Conservation (phyloP, 2,329 filamentous ascomycete genomes). For the Fusarium liriodendri region DNA sequence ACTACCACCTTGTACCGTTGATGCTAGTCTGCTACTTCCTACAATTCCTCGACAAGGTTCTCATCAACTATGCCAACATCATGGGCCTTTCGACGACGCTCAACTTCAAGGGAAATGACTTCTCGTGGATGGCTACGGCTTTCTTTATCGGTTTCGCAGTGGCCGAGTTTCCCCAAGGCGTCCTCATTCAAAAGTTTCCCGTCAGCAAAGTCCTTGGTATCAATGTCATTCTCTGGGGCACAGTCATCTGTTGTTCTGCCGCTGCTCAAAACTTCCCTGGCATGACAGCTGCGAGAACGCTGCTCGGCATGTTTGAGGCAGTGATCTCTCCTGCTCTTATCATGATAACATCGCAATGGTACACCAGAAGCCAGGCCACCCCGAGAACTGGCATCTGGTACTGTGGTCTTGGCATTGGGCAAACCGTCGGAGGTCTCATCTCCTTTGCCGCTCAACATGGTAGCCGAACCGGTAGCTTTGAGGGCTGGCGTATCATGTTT, state of each 20-base stretch:
- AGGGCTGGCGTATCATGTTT: constrained; percentile 65
- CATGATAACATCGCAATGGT: constrained; percentile 58
- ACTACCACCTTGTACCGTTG: constrained; percentile 41
- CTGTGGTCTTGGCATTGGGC: constrained; percentile 42
- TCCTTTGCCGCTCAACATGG: constrained; percentile 66
- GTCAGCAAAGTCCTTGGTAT: constrained; percentile 49
- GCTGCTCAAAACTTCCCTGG: constrained; percentile 54
- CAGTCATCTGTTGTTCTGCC: constrained; percentile 41
- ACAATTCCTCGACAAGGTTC: constrained; percentile 44
- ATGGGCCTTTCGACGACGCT: constrained; percentile 45
- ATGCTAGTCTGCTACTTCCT: constrained; percentile 44
- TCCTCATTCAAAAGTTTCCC: constrained; percentile 49
- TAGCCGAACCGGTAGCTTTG: constrained; percentile 40
- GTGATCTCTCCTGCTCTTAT: constrained; percentile 62
- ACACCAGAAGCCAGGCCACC: constrained; percentile 57
- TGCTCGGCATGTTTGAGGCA: constrained; percentile 61
- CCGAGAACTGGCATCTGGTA: constrained; percentile 55
- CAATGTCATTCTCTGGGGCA: constrained; percentile 23
- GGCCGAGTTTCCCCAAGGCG: constrained; percentile 45
- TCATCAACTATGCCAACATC: constrained; percentile 46
- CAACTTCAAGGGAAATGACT: constrained; percentile 47
- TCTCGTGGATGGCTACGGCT: constrained; percentile 46
- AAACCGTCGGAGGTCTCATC: constrained; percentile 57
- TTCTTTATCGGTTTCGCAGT: constrained; percentile 47
- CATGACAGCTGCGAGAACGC: constrained; percentile 55